Evolutionary conservation across 73 alveolate genomes (phyloP), one percentile per base, ranked within the genome.

Genomic region (Paramecium sonneborni): DNA sequence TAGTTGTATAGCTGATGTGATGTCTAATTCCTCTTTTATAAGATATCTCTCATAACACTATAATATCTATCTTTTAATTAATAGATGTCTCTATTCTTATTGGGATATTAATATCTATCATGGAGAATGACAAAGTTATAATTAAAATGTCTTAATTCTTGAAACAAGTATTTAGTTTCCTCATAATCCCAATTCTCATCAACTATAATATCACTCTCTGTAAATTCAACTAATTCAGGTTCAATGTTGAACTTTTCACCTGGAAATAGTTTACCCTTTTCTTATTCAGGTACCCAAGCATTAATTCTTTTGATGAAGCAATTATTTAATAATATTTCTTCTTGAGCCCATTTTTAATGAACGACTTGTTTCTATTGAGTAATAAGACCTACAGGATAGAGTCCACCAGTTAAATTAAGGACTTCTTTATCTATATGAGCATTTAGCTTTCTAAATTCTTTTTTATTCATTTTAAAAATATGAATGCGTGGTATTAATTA

Each of bases 231-330:
- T 24, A 28, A 12, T 38, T 88, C 94, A 11, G 85, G 84, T 38
- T 88, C 69, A 23, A 88, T 88, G 43, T 88, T 88, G 23, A 70
- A 88, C 43, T 88, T 88, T 52, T 88, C 94, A 24, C 94, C 85
- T 46, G 91, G 76, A 43, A 88, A 88, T 39, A 69, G 57, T 39
- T 88, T 69, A 28, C 57, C 91, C 30, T 18, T 43, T 18, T 88
- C 94, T 8, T 55, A 35, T 20, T 24, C 85, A 34, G 94, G 94
- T 15, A 88, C 94, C 94, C 94, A 88, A 68, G 56, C 85, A 10
- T 38, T 39, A 41, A 88, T 88, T 32, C 67, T 18, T 68, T 70
- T 24, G 41, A 69, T 43, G 37, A 69, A 76, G 15, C 56, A 43
- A 72, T 44, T 88, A 15, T 68, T 88, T 70, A 69, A 35, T 43